phyloP scores from a whole-genome alignment of 257 asterid species.

The Buddleja alternifolia region DNA sequence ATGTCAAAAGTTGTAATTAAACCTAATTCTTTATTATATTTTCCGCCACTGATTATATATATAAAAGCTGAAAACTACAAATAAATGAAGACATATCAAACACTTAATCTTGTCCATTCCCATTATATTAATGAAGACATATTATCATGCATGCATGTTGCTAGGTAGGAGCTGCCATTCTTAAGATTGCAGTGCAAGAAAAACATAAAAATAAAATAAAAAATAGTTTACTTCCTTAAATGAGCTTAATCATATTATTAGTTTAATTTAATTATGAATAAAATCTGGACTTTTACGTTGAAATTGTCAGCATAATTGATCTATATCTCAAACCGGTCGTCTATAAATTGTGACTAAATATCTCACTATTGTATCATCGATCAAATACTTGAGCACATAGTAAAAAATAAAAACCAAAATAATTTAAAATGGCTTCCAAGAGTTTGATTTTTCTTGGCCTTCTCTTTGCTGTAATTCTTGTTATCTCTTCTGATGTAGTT shows the following conservation, averaged over 20 bases:
- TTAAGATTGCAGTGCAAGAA: slow-evolving; percentile 20
- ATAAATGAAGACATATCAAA: too few species aligned
- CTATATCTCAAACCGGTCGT: neutral
- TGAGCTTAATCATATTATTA: too few species aligned
- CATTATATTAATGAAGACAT: neutral
- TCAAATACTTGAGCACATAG: too few species aligned
- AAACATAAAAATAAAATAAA: slow-evolving; percentile 5
- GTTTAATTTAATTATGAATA: too few species aligned
- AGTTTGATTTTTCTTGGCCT: slow-evolving; percentile 33
- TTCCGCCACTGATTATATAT: too few species aligned
- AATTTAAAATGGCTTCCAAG: slow-evolving; percentile 40
- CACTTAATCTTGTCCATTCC: too few species aligned
- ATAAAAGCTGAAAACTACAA: too few species aligned
- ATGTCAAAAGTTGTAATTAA: too few species aligned
- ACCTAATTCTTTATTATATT: too few species aligned
- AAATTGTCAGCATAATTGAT: neutral
- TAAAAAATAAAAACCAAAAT: too few species aligned
- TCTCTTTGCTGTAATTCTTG: slow-evolving; percentile 31
- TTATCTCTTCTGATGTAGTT: slow-evolving; percentile 33
- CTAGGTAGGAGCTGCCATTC: neutral
- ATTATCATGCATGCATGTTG: neutral
- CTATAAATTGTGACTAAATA: slow-evolving; percentile 30
- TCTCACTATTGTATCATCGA: slow-evolving; percentile 8
- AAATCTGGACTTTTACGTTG: too few species aligned
- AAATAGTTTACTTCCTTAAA: too few species aligned